Evolutionary conservation across 805 yeast species (phyloP).

Genomic region (Ogataea zsoltii): DNA sequence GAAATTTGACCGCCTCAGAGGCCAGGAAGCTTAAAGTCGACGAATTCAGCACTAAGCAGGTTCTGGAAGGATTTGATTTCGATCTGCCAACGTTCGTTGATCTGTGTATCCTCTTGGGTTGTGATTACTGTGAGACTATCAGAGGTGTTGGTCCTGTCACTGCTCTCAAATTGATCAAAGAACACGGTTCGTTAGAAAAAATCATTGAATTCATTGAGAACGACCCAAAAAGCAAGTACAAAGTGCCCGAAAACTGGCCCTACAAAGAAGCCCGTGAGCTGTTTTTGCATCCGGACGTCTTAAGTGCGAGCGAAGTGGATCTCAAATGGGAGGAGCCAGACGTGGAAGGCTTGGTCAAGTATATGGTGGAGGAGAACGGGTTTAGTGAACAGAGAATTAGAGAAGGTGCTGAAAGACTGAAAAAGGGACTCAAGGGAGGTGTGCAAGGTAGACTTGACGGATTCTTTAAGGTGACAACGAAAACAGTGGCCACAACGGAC

Average conservation of each 20-base stretch:
- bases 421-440: slow-evolving; percentile 80
- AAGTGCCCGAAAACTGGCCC: slow-evolving; percentile 95
- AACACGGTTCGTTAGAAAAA: slow-evolving; percentile 78
- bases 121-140: slow-evolving; percentile 96
- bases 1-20: slow-evolving; percentile 93
- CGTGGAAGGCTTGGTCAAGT: slow-evolving; percentile 77
- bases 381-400: slow-evolving; percentile 91
- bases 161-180: slow-evolving; percentile 83
- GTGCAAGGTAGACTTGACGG: slow-evolving; percentile 93
- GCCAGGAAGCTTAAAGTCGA: slow-evolving; percentile 90
- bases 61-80: slow-evolving; percentile 77
- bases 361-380: slow-evolving; percentile 83
- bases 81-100: slow-evolving; percentile 77
- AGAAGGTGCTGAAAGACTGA: slow-evolving; percentile 81
- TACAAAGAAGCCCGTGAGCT: slow-evolving; percentile 82
- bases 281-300: slow-evolving; percentile 80
- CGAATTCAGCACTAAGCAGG: slow-evolving; percentile 68
- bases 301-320: slow-evolving; percentile 57
- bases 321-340: slow-evolving; percentile 91
- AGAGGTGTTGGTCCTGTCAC: slow-evolving; percentile 96
- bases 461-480: slow-evolving; percentile 67
- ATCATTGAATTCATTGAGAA: slow-evolving; percentile 65
- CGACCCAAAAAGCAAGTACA: slow-evolving; percentile 63
- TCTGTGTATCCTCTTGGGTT: slow-evolving; percentile 88
- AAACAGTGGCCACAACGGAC: slow-evolving; percentile 42